A percentile compares a stretch with the other conserved stretches of the same genome.
Evolutionary conservation across 352 stramenopile species (phyloP).

Genomic region (Phytophthora meadii): DNA sequence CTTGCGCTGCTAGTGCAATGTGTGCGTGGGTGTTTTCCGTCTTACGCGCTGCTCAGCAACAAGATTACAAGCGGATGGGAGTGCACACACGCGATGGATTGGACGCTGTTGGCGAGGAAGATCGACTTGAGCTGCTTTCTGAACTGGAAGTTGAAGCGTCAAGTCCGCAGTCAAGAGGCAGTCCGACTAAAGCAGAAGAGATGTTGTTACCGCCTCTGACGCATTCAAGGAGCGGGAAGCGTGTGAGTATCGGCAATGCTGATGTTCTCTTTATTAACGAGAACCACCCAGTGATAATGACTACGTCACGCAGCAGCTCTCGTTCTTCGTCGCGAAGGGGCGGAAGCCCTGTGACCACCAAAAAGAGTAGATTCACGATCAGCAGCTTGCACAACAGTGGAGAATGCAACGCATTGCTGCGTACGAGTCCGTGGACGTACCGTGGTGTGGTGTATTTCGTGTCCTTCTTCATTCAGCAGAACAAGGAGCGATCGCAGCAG

Average conservation of each 20-base stretch:
- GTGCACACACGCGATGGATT: slow-evolving; percentile 18
- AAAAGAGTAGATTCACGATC: slow-evolving; percentile 21
- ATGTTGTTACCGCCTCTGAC: slow-evolving; percentile 15
- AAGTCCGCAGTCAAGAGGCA: slow-evolving; percentile 15
- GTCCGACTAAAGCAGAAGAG: slow-evolving; percentile 14
- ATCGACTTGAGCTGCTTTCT: slow-evolving; percentile 56
- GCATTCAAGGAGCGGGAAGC: slow-evolving; percentile 48
- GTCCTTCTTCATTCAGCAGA: slow-evolving; percentile 73
- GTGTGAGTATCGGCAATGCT: slow-evolving; percentile 68
- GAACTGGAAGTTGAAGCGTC: slow-evolving; percentile 67
- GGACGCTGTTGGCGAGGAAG: slow-evolving; percentile 41
- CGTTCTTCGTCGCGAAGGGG: not conserved
- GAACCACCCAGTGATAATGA: slow-evolving; percentile 55
- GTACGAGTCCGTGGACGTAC: slow-evolving; percentile 75
- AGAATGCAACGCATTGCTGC: slow-evolving; percentile 48
- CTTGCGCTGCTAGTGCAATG: slow-evolving; percentile 52
- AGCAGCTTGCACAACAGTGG: slow-evolving; percentile 21
- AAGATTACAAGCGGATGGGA: slow-evolving; percentile 38
- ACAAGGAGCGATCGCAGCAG: slow-evolving; percentile 27
- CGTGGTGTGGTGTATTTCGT: slow-evolving; percentile 76
- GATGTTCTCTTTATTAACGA: slow-evolving; percentile 81
- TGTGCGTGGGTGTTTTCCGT: slow-evolving; percentile 74
- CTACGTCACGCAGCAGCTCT: slow-evolving; percentile 13
- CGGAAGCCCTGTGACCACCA: slow-evolving; percentile 17
- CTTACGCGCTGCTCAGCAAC: slow-evolving; percentile 44